Evolutionary conservation across 768 basidiomycete species (phyloP).

Genomic region (Calvatia gigantea): DNA sequence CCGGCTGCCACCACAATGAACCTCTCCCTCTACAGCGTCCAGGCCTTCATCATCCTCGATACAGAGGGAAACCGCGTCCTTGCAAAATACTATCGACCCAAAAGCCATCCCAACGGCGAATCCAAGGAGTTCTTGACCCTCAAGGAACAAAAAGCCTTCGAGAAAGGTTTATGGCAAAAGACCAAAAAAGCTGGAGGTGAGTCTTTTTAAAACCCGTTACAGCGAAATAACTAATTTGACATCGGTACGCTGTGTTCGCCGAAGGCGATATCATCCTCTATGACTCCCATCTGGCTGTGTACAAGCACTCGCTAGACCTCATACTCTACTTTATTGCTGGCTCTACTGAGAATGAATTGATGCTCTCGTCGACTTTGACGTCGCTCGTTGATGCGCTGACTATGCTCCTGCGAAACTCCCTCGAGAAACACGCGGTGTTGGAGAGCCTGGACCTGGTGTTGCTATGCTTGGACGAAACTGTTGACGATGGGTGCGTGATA

Average conservation of each 20-base stretch:
- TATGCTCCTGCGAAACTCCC: conserved; percentile 82
- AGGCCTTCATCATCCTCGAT: conserved; percentile 90
- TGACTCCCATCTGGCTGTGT: conserved; percentile 87
- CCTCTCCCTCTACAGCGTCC: conserved; percentile 82
- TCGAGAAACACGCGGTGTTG: conserved; percentile 92
- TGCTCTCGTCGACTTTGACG: conserved; percentile 82
- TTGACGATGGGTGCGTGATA: conserved; percentile 88
- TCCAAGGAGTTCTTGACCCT: conserved; percentile 60
- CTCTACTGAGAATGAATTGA: conserved; percentile 89
- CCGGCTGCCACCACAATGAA: conserved; percentile 48
- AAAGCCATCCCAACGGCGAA: conserved; percentile 59
- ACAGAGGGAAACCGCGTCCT: conserved; percentile 93
- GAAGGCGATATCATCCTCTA: conserved; percentile 96
- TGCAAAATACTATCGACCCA: conserved; percentile 91
- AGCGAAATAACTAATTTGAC: no score
- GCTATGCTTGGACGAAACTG: conserved; percentile 92
- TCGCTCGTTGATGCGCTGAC: conserved; percentile 85
- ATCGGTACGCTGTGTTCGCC: no score
- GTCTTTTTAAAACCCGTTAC: conserved; percentile 17
- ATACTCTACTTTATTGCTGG: conserved; percentile 92
- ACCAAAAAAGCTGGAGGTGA: conserved; percentile 91
- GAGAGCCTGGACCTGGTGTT: conserved; percentile 94
- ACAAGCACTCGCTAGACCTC: conserved; percentile 93
- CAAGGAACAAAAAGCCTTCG: conserved; percentile 94
- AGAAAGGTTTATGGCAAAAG: conserved; percentile 94